Evolutionary conservation across 2,329 filamentous ascomycete species (phyloP).

Genomic region (Calonectria henricotiae): DNA sequence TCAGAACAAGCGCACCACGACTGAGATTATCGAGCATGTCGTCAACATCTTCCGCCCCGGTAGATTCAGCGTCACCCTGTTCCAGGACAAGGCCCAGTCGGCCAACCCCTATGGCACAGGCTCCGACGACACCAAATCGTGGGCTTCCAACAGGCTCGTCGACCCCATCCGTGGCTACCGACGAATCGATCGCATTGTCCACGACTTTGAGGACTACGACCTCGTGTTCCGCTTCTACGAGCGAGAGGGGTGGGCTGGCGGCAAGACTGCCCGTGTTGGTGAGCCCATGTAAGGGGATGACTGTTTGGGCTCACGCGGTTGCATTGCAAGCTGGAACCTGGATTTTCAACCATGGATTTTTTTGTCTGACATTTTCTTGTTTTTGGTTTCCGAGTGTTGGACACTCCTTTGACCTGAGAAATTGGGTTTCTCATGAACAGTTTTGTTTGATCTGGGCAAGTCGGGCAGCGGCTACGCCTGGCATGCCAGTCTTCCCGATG

Average conservation of each 20-base stretch:
- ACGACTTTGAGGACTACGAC: constrained; percentile 98
- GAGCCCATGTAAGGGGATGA: constrained; percentile 58
- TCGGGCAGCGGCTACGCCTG: not conserved
- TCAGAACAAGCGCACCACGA: constrained; percentile 89
- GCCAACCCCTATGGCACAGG: constrained; percentile 62
- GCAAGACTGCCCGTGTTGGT: constrained; percentile 69
- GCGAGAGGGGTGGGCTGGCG: constrained; percentile 81
- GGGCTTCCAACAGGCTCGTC: constrained; percentile 70
- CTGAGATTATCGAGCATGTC: constrained; percentile 93
- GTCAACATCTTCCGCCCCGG: constrained; percentile 97
- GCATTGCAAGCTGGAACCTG: constrained; percentile 3
- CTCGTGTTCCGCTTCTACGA: constrained; percentile 98
- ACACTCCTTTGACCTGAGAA: constrained; percentile 27
- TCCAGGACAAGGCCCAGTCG: constrained; percentile 83
- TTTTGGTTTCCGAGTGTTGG: constrained; percentile 23
- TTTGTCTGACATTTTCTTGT: not conserved
- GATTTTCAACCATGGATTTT: constrained; percentile 7
- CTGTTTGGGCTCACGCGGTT: constrained; percentile 4
- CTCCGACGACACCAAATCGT: constrained; percentile 59
- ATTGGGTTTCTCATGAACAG: not conserved
- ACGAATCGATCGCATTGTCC: constrained; percentile 93
- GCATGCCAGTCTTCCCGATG: not conserved
- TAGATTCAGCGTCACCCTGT: constrained; percentile 97
- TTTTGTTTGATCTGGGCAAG: constrained; percentile 6
- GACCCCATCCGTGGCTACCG: constrained; percentile 90